phyloP scores from a whole-genome alignment of 129 eudicot genomes.

The Pseudognaphalium luteoalbum region DNA sequence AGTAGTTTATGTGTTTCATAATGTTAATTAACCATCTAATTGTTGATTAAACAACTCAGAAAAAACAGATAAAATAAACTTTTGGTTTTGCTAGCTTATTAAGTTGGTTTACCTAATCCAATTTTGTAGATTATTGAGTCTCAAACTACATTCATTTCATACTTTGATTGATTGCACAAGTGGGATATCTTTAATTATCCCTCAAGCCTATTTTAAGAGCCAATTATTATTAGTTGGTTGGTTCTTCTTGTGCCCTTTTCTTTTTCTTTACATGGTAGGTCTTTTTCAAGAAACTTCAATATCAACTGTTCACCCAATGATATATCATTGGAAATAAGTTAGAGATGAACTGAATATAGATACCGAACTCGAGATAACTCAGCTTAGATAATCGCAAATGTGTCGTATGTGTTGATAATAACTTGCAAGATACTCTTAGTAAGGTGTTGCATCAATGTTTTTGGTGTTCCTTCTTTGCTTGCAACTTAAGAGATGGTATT shows the following conservation, averaged over 20 bases:
- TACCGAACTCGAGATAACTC: not conserved
- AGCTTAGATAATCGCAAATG: not conserved
- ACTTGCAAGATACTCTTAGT: conserved; percentile 27
- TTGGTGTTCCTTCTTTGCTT: conserved; percentile 30
- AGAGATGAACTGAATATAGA: conserved; percentile 6
- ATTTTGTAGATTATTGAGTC: conserved; percentile 28
- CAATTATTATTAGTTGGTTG: conserved; percentile 17
- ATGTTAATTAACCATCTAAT: not conserved
- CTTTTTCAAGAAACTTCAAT: conserved; percentile 14
- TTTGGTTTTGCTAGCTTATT: not conserved
- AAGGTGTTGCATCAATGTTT: conserved; percentile 24
- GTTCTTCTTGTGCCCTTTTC: conserved; percentile 9
- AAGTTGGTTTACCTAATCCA: conserved; percentile 41
- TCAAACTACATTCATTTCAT: conserved; percentile 18
- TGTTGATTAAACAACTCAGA: conserved; percentile 12
- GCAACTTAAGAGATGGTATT: conserved; percentile 31
- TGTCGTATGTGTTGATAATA: not conserved
- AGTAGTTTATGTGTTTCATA: not conserved
- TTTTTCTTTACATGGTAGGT: conserved; percentile 17
- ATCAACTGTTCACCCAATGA: not conserved
- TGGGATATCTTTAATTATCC: conserved; percentile 28
- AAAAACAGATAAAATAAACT: not conserved
- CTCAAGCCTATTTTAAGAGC: conserved; percentile 10
- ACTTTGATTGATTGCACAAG: conserved; percentile 33
- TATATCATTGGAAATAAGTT: not conserved